Conservation (phyloP, 495 filamentous ascomycete genomes). For the Parachaetomium inaequale region DNA sequence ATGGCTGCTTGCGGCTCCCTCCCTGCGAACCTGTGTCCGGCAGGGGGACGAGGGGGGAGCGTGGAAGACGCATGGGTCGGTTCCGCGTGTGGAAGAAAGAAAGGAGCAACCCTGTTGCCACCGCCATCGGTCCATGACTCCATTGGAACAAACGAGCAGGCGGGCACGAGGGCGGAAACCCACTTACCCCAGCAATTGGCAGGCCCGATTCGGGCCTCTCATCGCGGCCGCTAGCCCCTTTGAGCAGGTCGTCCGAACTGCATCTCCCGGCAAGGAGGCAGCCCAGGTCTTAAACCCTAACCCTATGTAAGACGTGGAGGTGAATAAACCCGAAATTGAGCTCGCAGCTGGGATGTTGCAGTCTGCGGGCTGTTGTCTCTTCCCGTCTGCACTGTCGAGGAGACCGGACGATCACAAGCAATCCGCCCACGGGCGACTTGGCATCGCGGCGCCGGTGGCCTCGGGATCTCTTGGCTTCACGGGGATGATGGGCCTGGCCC, state of each 20-base stretch:
- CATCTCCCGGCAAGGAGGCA: neutral
- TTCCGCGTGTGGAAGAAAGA: constrained; percentile 1
- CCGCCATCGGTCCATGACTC: neutral
- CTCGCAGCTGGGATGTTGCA: neutral
- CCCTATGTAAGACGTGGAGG: neutral
- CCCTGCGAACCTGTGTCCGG: neutral
- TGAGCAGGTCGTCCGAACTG: constrained; percentile 11
- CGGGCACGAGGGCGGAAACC: neutral
- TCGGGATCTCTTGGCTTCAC: constrained; percentile 7
- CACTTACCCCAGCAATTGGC: constrained; percentile 4
- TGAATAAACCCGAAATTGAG: neutral
- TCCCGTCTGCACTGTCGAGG: neutral
- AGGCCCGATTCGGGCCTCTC: neutral
- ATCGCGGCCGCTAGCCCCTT: neutral
- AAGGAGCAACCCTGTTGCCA: constrained; percentile 16
- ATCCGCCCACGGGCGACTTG: neutral
- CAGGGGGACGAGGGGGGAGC: neutral
- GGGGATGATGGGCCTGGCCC: constrained; percentile 2
- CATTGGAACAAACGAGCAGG: neutral
- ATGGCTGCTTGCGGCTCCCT: constrained; percentile 4
- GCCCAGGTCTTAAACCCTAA: constrained; percentile 2
- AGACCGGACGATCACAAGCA: constrained; percentile 1
- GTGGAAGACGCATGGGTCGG: neutral
- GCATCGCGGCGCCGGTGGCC: no score
- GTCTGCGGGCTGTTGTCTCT: neutral